phyloP scores from a whole-genome alignment of 192 early-diverging fungal genomes.

The Diversispora eburnea region DNA sequence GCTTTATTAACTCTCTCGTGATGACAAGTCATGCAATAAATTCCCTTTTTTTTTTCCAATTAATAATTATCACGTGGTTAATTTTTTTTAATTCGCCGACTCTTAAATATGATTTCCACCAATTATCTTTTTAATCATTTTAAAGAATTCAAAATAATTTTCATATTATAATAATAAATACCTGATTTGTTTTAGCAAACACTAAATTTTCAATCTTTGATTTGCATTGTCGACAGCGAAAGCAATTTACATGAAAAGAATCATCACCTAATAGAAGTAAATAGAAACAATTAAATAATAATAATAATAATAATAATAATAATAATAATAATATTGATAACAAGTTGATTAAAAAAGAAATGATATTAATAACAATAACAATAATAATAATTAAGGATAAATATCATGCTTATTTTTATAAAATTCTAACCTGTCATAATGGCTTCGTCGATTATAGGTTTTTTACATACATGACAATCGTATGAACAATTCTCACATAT shows the following conservation, averaged over 20 bases:
- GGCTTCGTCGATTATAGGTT: constrained; percentile 76
- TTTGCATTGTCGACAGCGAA: constrained; percentile 70
- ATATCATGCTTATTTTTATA: too few relatives aligned
- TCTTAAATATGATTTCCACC: too few relatives aligned
- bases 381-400: too few relatives aligned
- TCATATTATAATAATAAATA: constrained; percentile 16
- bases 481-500: constrained; percentile 82
- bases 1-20: constrained; percentile 43
- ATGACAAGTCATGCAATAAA: constrained; percentile 74
- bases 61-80: background rate
- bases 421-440: constrained; percentile 66
- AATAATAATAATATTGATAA: background rate
- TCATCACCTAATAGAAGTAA: constrained; percentile 54
- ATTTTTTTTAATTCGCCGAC: too few relatives aligned
- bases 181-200: constrained; percentile 76
- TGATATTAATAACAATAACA: background rate
- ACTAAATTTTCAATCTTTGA: constrained; percentile 72
- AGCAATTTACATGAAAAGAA: constrained; percentile 78
- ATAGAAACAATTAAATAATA: background rate
- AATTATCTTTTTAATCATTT: background rate
- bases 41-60: constrained; percentile 44
- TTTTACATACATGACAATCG: constrained; percentile 67
- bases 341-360: too few relatives aligned
- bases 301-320: background rate
- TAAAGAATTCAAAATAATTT: background rate